These are phyloP conservation scores for Serendipita indica DNA, from an alignment of 768 basidiomycete genomes.

Conservation along the genomic window DNA sequence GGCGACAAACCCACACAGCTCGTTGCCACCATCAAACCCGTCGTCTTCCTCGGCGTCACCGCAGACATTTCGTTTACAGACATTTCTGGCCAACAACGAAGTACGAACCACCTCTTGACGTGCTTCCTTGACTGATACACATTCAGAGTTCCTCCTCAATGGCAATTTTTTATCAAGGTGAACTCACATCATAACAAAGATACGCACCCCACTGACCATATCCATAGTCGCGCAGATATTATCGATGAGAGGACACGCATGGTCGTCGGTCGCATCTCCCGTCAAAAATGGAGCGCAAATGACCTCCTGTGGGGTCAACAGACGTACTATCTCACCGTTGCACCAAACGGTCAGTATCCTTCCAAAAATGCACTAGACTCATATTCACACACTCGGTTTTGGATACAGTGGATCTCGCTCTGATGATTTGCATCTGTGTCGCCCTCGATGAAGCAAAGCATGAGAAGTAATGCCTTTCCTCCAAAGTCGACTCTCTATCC, in stretches of 20 bases:
- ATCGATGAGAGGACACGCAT: neutral
- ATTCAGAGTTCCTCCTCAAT: neutral
- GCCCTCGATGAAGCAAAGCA: slow-evolving; percentile 1
- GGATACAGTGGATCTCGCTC: neutral
- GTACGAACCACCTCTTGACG: neutral
- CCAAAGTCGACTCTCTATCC: neutral
- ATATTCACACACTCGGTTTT: neutral
- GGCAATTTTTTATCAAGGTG: neutral
- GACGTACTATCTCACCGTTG: neutral
- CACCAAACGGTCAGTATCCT: slow-evolving; percentile 6
- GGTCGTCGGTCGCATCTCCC: neutral
- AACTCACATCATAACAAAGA: neutral
- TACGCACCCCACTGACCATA: neutral
- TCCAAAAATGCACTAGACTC: no score
- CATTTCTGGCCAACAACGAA: neutral
- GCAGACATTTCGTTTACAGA: slow-evolving; percentile 2
- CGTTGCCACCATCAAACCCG: neutral
- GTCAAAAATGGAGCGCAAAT: neutral
- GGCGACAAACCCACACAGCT: neutral
- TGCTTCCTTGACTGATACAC: neutral
- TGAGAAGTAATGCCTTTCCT: no score
- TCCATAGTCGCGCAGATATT: neutral
- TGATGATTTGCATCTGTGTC: neutral
- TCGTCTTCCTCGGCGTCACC: neutral
- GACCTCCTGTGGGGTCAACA: neutral